Base-by-base conservation (phyloP, 2,329 filamentous ascomycete genomes). In the Metarhizium humberi region DNA sequence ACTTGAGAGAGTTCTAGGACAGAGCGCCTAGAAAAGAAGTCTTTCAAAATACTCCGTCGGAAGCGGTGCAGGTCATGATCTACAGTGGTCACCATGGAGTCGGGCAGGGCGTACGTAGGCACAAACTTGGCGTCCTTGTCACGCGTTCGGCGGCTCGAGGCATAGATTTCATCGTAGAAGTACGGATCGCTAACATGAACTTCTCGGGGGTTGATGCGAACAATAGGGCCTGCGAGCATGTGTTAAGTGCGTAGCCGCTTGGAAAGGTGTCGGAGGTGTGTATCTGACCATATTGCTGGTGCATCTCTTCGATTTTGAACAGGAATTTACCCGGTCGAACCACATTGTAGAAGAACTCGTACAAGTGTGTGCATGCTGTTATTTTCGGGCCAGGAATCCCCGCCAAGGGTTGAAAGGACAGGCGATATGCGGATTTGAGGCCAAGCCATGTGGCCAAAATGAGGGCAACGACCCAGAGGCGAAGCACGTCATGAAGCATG, bases 191-290 rank as follows among this genome's bases (percentile, higher is more conserved):
- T 54, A 57, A 66, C 59, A 42, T 66, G 64, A 14, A 67, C 20
- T 45, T 67, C 64, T 6, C 59, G 55, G 3, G 65, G 64, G 52
- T 60, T 67, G 42, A 67, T 65, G 14, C 65, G 59, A 47, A 67
- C 56, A 50, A 67, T 62, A 2, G 65, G 63, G 29, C 65, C 65
- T 66, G 25, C 3, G 1, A 25, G 25, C 25, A n/a, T 7, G n/a
- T 36, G 36, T 20, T 7, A 20, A 45, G 13, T 45, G 3, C 11
- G n/a, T 20, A 45, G 42, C 42, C 13, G 11, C 13, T 7, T 2
- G 1, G 42, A 14, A 4, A 4, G n/a, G 1, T 18, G n/a, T 7
- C n/a, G 11, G n/a, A 45, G 42, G 2, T 7, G n/a, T 40, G 4
- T 20, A 43, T 16, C 20, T 42, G 25, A 52, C 55, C 57, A 25